Base-by-base conservation (phyloP, 805 yeast species). In the Pichia californica region DNA sequence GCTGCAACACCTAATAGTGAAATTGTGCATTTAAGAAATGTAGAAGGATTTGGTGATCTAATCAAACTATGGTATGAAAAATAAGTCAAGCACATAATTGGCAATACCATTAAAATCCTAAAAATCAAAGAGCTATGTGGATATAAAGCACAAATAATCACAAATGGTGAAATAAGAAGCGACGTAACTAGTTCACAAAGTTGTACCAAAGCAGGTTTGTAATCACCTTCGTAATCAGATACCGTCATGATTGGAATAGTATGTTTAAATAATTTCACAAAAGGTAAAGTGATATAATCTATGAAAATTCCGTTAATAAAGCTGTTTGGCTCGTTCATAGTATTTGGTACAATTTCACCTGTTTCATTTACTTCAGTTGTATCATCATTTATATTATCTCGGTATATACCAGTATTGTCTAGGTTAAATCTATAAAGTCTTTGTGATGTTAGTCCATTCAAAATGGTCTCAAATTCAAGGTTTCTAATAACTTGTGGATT, bases 1-100 rank as follows among this genome's bases (percentile, higher is more conserved):
- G 78, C 61, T 0, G 73, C 44, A 56, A 91, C 91, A 0, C 96
- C 96, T 4, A 70, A 18, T 0, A 70, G 36, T 0, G 86, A 63
- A 11, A 60, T 41, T n/a, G 37, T 7, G 16, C 59, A 42, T 41
- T 59, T 59, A 20, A 55, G 25, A 2, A 50, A 7, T 18, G 54
- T 44, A 2, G 58, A 50, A 15, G 58, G 62, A 9, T 36, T 32
- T 7, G 44, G 28, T 3, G 55, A 47, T 20, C 46, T 37, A 9
- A 50, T 41, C 25, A 61, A 34, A 32, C 48, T 53, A 19, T 50
- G 39, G 31, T 58, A 58, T 7, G 53, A 36, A 15, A 49, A 20
- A 31, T 52, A 53, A 2, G 51, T 45, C 8, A 28, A 18, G 36
- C 52, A 31, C 2, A 50, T 18, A 3, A 55, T 44, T 16, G 46